Percentiles rank a stretch among this genome's conserved stretches.
These are phyloP conservation scores for Xylaria sp. DNA, from an alignment of 2,329 filamentous ascomycete genomes.

Conservation along the genomic window DNA sequence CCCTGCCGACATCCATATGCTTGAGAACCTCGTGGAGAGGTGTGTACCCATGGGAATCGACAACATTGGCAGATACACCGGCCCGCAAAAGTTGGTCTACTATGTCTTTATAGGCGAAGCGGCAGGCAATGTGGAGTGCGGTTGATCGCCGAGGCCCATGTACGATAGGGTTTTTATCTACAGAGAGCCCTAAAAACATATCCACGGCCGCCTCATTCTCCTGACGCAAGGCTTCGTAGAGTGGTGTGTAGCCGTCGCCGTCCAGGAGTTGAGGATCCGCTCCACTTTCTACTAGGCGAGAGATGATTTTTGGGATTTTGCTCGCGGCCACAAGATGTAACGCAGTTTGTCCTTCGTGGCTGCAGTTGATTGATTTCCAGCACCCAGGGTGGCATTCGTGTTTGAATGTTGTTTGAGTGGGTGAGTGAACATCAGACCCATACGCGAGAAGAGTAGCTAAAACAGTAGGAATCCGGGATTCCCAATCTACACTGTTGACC, in stretches of 20 bases:
- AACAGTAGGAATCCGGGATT: background rate
- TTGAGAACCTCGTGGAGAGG: constrained; percentile 2
- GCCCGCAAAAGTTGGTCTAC: background rate
- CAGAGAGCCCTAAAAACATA: background rate
- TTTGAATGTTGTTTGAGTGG: background rate
- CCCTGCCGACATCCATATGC: background rate
- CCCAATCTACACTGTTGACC: no score
- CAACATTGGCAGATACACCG: background rate
- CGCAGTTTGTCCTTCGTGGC: background rate
- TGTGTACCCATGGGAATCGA: background rate
- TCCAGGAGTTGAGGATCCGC: background rate
- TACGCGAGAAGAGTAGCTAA: background rate
- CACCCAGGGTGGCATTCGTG: background rate
- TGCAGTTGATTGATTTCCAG: background rate
- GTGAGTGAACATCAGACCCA: background rate
- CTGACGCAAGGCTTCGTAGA: background rate
- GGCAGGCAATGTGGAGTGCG: constrained; percentile 8
- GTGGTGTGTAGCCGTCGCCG: background rate
- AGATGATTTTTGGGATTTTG: background rate
- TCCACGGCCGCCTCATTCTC: background rate
- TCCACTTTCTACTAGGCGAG: background rate
- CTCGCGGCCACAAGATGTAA: background rate
- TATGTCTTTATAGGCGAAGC: background rate
- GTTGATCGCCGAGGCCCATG: background rate
- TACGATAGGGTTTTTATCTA: background rate